Evolutionary conservation across 2,329 filamentous ascomycete species (phyloP).

Genomic region (Aureobasidium sp.): DNA sequence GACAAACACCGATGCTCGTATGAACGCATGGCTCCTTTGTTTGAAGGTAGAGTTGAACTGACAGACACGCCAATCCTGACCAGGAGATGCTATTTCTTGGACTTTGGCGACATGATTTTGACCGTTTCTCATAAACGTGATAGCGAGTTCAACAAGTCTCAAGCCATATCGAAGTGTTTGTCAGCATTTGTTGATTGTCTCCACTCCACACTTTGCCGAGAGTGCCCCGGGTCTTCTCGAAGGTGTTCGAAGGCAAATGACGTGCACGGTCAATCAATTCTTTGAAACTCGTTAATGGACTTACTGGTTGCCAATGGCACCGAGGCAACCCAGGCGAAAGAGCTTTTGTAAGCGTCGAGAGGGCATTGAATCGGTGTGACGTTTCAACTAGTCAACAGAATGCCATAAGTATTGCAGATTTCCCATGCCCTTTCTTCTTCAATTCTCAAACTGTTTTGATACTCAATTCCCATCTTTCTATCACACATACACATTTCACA

Average conservation of each 20-base stretch:
- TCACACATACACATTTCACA: not conserved
- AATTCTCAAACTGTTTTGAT: not conserved
- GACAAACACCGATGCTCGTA: not conserved
- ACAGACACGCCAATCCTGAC: not conserved
- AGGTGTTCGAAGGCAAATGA: constrained; percentile 13
- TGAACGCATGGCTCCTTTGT: too few relatives aligned
- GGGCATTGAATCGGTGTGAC: constrained; percentile 4
- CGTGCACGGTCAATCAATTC: constrained; percentile 11
- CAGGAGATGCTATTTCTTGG: not conserved
- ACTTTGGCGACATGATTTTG: not conserved
- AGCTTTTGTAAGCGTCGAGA: constrained; percentile 9
- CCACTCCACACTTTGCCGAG: constrained; percentile 5
- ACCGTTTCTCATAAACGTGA: not conserved
- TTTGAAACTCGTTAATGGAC: not conserved
- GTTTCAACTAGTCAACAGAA: not conserved
- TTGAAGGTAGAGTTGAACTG: not conserved
- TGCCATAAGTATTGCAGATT: not conserved
- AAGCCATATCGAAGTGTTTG: not conserved
- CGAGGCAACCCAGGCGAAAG: constrained; percentile 2
- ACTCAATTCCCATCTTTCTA: not conserved
- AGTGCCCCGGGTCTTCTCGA: constrained; percentile 3
- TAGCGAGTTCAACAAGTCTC: not conserved
- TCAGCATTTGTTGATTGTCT: constrained; percentile 1
- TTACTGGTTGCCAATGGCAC: not conserved
- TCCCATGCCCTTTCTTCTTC: not conserved